Evolutionary conservation across 2,329 filamentous ascomycete genomes (phyloP).

Genomic region (Ophiostoma quercus): DNA sequence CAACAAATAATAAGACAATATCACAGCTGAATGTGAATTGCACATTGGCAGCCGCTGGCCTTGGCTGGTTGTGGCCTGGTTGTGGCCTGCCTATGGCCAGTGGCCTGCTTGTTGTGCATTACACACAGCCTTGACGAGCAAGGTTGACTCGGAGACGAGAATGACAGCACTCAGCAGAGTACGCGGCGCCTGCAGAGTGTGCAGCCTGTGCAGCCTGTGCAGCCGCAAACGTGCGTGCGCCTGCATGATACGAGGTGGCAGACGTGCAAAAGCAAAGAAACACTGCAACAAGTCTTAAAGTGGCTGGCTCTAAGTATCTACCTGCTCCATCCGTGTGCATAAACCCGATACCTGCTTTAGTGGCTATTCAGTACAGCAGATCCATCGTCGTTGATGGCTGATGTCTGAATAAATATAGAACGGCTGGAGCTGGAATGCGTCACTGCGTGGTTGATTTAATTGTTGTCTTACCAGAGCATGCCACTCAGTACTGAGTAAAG

Average conservation of each 20-base stretch:
- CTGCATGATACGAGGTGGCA: not conserved
- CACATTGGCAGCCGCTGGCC: not conserved
- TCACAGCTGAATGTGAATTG: not conserved
- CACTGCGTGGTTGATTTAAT: not conserved
- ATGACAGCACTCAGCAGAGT: not conserved
- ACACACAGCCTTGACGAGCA: not conserved
- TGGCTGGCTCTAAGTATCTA: conserved; percentile 1
- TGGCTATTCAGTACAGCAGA: too few relatives aligned
- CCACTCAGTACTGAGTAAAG: too few relatives aligned
- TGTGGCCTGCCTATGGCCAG: not conserved
- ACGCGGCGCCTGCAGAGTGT: not conserved
- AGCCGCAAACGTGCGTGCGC: conserved; percentile 7
- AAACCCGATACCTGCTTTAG: conserved; percentile 7
- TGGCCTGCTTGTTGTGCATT: not conserved
- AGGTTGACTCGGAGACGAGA: conserved; percentile 4
- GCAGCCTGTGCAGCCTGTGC: not conserved
- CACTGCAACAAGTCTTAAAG: not conserved
- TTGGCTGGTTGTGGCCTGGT: too few relatives aligned
- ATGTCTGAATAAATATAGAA: not conserved
- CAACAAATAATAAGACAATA: too few relatives aligned
- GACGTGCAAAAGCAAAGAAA: too few relatives aligned
- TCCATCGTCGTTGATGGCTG: too few relatives aligned
- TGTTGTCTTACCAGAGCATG: not conserved
- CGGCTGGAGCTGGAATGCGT: not conserved
- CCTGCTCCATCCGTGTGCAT: not conserved